Base-by-base conservation (phyloP, 768 basidiomycete genomes). In the Omphalotus guepiniiformis region DNA sequence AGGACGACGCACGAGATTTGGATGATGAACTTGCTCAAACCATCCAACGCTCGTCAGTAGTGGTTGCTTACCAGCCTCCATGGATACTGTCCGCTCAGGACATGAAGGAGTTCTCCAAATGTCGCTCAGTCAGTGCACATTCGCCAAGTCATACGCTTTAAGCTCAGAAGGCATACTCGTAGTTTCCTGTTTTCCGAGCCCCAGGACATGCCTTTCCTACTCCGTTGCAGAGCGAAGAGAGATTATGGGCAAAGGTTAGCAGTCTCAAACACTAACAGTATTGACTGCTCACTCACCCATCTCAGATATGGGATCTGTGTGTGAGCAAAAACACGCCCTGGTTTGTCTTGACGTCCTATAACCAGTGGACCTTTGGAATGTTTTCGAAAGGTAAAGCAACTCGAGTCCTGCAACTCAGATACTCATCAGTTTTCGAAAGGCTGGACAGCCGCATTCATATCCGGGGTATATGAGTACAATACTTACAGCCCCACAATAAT, bases 331-430 rank as follows among this genome's bases (percentile, higher is more conserved):
- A 71, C 21, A 71, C 73, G 3, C 75, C 68, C 23, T 80, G 75
- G 69, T 83, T 83, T 43, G 71, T 81, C 13, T 55, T 83, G 42
- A 81, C 80, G 5, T 76, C 76, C 3, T 83, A 82, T 55, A 70
- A 74, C 38, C 70, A 76, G 13, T 83, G 81, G 82, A 65, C 75
- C 5, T 83, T 83, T 54, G 82, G 82, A 4, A 72, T 66, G 18
- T 83, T 82, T 56, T 78, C 79, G n/a, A 59, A 63, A 56, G 77
- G 82, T 80, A 58, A 41, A 51, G 36, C 30, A 22, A 4, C n/a
- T 9, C n/a, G 9, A 32, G n/a, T 9, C 9, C 9, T 18, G 27
- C 18, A 1, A 7, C 37, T 0, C 16, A 16, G 21, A 28, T 42
- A 25, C 37, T 28, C 16, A 53, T n/a, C 44, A 22, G 23, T 23